Evolutionary conservation across 768 basidiomycete species (phyloP), one percentile per base, ranked within the genome.

Genomic region (Boletus rufocinnamomeus): DNA sequence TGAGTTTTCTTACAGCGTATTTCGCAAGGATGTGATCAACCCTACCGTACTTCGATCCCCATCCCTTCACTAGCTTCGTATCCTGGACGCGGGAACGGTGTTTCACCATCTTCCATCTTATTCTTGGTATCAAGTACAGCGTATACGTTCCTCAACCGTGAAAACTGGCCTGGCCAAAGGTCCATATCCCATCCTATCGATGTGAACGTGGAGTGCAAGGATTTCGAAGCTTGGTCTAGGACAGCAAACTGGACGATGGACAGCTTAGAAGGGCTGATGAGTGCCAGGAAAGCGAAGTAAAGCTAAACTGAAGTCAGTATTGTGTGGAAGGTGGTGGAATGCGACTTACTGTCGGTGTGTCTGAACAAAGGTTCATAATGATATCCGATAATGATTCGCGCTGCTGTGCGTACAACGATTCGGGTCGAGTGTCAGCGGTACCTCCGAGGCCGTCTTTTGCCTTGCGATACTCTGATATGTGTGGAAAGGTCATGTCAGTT

Each of bases 191-290:
- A 56, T 1, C 52, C 56, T 10, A 73, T 55, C 17, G 35, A 32
- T n/a, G 34, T 19, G 32, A 75, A 65, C 1, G 74, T 67, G 40
- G 47, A 51, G 6, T 66, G 63, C 41, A 75, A 54, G 10, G 62
- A 66, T 10, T 54, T 11, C 1, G 72, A 61, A 2, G 67, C 64
- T 53, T 73, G 67, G 44, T 69, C 61, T 0, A 75, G 62, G 19
- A 73, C 55, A 21, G 74, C 74, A 8, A 75, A 64, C 45, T 73
- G 69, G 19, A 67, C 56, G 40, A 75, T 57, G 19, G 74, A 70
- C 17, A 73, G 38, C 14, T 56, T 65, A 5, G 65, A 63, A 13
- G 74, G 74, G 30, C 23, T 37, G 16, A 67, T 44, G 32, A 75
- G 53, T 13, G 71, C 69, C 34, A 65, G 54, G 21, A 67, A 55